Base-by-base conservation (phyloP, 2,329 filamentous ascomycete species). In the Epicoccum nigrum region DNA sequence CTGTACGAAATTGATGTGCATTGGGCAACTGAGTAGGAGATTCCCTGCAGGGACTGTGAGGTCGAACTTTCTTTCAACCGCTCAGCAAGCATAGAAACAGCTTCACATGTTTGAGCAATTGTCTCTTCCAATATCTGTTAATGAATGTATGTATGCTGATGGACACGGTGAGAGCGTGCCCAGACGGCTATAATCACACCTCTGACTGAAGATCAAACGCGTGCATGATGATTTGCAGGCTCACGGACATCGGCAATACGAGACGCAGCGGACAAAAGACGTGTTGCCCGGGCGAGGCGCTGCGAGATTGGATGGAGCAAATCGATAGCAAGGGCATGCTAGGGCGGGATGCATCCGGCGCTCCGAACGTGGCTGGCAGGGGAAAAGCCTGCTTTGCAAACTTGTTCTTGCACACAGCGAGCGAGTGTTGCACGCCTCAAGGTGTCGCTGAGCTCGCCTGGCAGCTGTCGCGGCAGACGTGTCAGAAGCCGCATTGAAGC, bases 261-360 rank as follows among this genome's bases (percentile, higher is more conserved):
- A 43, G 49, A 37, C 35, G 28, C 16, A 42, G 12, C 49, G 49
- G 42, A 51, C 49, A 11, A 46, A 51, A 38, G 42, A 19, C n/a
- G 49, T 21, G 49, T 46, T 51, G 49, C 23, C 49, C 49, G 49
- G 20, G 25, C 13, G 47, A 43, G 20, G 25, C 12, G 47, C 31
- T 25, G 49, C 49, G 49, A 46, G 43, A 51, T 51, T 51, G 31
- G 42, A 46, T 28, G 42, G 42, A 51, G 48, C 42, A 42, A 45
- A 42, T 37, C 30, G 31, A 37, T 33, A 51, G 48, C 48, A 46
- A 51, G 49, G 49, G 49, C 42, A 32, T 42, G 15, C 35, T 45
- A 45, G 48, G 48, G 41, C 47, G 23, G 41, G 42, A 42, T 32
- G 31, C 27, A 46, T 51, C 49, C 49, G 49, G 42, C 43, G 38